Conservation (phyloP, 2,329 filamentous ascomycete genomes). For the Elsinoe ampelina region DNA sequence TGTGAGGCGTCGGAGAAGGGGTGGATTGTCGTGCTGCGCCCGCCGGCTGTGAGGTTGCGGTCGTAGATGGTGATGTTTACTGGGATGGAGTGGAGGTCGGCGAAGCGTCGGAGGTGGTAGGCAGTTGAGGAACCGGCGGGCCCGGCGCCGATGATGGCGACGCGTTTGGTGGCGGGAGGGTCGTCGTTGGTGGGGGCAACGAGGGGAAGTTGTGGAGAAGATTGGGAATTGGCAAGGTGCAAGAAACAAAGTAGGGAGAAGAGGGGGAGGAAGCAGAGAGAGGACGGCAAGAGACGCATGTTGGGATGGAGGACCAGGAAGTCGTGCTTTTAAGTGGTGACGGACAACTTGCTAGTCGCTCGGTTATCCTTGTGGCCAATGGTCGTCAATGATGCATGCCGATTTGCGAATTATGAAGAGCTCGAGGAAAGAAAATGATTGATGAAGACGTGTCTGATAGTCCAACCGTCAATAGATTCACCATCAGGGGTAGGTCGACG, state of each 20-base stretch:
- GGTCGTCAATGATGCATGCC: too few relatives aligned
- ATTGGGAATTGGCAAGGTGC: too few relatives aligned
- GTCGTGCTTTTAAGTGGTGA: neutral
- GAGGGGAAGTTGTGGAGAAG: neutral
- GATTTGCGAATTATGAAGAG: too few relatives aligned
- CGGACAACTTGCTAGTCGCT: too few relatives aligned
- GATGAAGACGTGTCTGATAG: too few relatives aligned
- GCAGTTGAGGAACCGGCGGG: constrained; percentile 80
- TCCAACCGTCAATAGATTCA: neutral
- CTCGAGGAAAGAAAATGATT: too few relatives aligned
- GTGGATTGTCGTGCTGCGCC: constrained; percentile 76
- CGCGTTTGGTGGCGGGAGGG: neutral
- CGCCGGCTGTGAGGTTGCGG: constrained; percentile 65
- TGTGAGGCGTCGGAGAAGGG: constrained; percentile 57
- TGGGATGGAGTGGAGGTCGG: constrained; percentile 47
- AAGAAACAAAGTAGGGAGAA: too few relatives aligned
- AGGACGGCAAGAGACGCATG: neutral
- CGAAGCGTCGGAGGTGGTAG: constrained; percentile 68
- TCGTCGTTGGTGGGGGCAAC: neutral
- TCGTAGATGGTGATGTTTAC: constrained; percentile 86
- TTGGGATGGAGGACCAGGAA: neutral
- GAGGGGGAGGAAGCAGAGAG: neutral
- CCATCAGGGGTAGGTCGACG: neutral
- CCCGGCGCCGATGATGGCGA: constrained; percentile 59
- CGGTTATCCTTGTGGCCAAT: too few relatives aligned